Evolutionary conservation across 768 basidiomycete species (phyloP), one percentile per base, ranked within the genome.

Genomic region (Mycena haematopus): DNA sequence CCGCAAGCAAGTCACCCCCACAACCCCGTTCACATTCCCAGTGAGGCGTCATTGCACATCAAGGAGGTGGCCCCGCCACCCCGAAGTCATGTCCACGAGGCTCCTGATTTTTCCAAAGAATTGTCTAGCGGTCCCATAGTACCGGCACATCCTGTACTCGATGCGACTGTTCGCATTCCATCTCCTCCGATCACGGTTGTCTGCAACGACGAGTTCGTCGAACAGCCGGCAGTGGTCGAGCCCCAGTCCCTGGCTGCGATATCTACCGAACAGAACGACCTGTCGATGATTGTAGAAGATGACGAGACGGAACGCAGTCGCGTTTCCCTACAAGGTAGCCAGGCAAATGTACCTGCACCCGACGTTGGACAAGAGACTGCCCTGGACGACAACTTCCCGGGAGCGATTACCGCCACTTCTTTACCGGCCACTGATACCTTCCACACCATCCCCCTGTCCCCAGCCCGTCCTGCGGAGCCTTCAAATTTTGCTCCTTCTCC

Each of bases 231-330:
- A n/a, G 36, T 17, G 27, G 29, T 49, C 3, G 21, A 57, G 21
- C 38, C 56, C 9, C 60, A 58, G 46, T 33, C 56, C 15, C 7
- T 58, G 33, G 56, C 21, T 17, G 54, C 45, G 42, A 17, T 25
- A 21, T 56, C 65, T 19, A n/a, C 46, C 33, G 73, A 77, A 35
- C 77, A 72, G 38, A 81, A 79, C 45, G 83, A 86, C 53, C 73
- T 92, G 36, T 92, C 90, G 29, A 80, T 89, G 56, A 91, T 91
- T 57, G 85, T 82, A 0, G 90, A 91, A 74, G 89, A 85, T 55
- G 90, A 92, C 51, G 87, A 90, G 68, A 77, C 76, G 5, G 87
- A 90, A 57, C 72, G 73, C 14, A 80, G 71, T 61, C 70, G 69
- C 36, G 56, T 38, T 3, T 78, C 75, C 9, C 71, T 75, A 1